Conservation (phyloP, 2,329 filamentous ascomycete genomes). For the Talaromyces sp. region DNA sequence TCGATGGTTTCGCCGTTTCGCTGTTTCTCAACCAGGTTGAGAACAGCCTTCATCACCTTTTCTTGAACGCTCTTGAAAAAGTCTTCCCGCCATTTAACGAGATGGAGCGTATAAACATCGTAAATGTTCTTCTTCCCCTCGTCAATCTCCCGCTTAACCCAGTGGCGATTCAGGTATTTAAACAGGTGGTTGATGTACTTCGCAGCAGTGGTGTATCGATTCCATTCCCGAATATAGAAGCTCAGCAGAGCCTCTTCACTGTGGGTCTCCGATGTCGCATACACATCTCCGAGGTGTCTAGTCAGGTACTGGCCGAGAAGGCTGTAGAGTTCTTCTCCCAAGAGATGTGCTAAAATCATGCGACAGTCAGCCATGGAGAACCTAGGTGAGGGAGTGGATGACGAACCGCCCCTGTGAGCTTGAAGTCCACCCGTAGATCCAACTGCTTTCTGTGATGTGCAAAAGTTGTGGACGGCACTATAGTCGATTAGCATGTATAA, state of each 20-base stretch:
- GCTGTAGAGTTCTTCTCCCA: conserved; percentile 93
- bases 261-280: conserved; percentile 69
- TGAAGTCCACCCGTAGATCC: conserved; percentile 48
- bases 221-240: conserved; percentile 97
- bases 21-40: conserved; percentile 95
- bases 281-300: conserved; percentile 66
- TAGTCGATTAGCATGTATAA: conserved; percentile 13
- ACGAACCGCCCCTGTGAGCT: conserved; percentile 67
- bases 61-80: conserved; percentile 78
- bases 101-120: conserved; percentile 93
- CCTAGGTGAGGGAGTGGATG: not conserved
- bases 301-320: conserved; percentile 83
- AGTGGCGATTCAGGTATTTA: conserved; percentile 92
- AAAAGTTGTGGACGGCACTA: conserved; percentile 96
- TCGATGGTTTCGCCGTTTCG: conserved; percentile 97
- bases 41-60: conserved; percentile 90
- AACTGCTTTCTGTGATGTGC: conserved; percentile 92
- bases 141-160: conserved; percentile 98
- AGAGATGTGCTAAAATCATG: conserved; percentile 67
- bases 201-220: conserved; percentile 87
- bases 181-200: conserved; percentile 98
- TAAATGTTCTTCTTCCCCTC: conserved; percentile 98
- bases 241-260: conserved; percentile 82
- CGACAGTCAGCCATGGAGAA: conserved; percentile 14
- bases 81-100: conserved; percentile 91